phyloP scores from a whole-genome alignment of 2,329 filamentous ascomycete species.

The Leptosphaerulina australis region DNA sequence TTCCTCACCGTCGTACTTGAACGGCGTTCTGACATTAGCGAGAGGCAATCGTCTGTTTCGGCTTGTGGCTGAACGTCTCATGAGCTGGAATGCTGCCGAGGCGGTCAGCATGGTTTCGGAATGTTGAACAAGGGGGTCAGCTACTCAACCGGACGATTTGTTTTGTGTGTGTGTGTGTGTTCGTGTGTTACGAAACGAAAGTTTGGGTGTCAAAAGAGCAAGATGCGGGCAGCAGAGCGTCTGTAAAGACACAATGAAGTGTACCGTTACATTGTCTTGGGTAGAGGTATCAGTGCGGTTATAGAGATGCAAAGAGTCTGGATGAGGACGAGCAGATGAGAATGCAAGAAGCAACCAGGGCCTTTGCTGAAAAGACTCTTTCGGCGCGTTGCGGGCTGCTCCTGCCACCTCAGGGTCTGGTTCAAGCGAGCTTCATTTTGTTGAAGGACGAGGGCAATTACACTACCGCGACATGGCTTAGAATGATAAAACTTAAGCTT shows the following conservation, averaged over 20 bases:
- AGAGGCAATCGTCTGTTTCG: constrained; percentile 14
- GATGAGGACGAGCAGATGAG: no score
- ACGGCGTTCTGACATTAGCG: constrained; percentile 13
- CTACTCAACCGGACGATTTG: background rate
- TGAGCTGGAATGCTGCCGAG: constrained; percentile 14
- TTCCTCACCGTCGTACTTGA: constrained; percentile 16
- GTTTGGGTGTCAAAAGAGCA: background rate
- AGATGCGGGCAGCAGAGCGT: background rate
- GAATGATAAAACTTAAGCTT: background rate
- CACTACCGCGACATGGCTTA: background rate
- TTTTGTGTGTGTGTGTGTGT: no score
- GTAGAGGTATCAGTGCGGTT: background rate
- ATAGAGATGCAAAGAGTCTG: no score
- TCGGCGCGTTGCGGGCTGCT: background rate
- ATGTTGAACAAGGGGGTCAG: constrained; percentile 1
- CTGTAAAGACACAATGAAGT: background rate
- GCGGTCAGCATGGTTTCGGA: constrained; percentile 13
- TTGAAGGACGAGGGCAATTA: background rate
- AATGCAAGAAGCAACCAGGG: no score
- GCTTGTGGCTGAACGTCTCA: constrained; percentile 11
- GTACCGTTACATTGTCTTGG: background rate
- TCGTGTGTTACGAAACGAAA: constrained; percentile 1
- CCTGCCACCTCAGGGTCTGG: constrained; percentile 6
- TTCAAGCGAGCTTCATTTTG: background rate
- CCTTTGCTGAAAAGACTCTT: background rate